Base-by-base conservation (phyloP, 768 basidiomycete species). In the Russula lepida region DNA sequence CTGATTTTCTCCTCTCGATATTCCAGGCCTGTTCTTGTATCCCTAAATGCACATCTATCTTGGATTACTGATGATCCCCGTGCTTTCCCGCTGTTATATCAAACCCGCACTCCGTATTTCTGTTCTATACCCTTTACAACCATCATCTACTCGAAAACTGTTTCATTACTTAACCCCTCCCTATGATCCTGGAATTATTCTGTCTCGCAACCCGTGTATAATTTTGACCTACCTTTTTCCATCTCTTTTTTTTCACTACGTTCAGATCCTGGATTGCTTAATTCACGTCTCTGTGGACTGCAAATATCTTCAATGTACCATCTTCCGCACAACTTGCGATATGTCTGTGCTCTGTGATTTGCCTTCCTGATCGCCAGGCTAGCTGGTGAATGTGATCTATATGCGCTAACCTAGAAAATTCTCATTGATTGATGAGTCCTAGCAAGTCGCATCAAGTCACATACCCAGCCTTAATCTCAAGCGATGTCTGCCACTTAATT, bases 281-380 rank as follows among this genome's bases (percentile, higher is more conserved):
- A 62, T 62, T 66, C 57, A 60, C 54, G 50, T 46, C 37, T 56
- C 53, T 49, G 54, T 52, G 59, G 63, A 66, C 65, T 66, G 63
- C 64, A 60, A 60, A 75, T 76, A 95, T 79, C 73, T 84, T 88
- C 74, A 95, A 77, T 78, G 88, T 89, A 77, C 90, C 85, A 79
- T 98, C 95, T 76, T 95, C 92, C 72, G 91, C 90, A 69, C 92
- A 92, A 60, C 85, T 92, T 35, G 92, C 95, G 55, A 98, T 79
- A 61, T 83, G 78, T 59, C 73, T 75, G 57, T 65, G 60, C 12
- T 62, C 65, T 53, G 65, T 67, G 13, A 56, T 68, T 32, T 70
- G 65, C 7, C 63, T 67, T 15, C 71, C 71, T 32, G 86, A 84
- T 39, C 86, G 80, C 91, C 92, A 98, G n/a, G 84, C 78, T 58